Base-by-base conservation (phyloP, 495 filamentous ascomycete species). In the Podospora pseudoanserina region DNA sequence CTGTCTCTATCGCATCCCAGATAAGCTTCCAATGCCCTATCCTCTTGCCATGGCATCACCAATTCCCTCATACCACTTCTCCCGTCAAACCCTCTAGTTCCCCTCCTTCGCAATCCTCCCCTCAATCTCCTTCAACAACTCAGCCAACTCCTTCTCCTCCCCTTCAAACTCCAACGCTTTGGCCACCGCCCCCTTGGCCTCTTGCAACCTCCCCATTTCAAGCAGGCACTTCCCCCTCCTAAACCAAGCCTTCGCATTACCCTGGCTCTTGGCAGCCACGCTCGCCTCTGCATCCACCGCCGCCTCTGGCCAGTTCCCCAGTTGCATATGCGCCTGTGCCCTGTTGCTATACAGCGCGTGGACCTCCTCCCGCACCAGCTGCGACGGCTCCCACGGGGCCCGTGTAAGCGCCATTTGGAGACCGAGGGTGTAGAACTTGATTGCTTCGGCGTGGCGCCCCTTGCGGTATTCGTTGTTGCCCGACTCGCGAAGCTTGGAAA, bases 201-300 rank as follows among this genome's bases (percentile, higher is more conserved):
- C 95, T 68, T 90, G 88, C 77, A 90, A 81, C 76, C 94, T 78
- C 9, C 90, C 89, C 95, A 97, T 98, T 88, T 99, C 95, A 64
- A 88, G 78, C 75, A 97, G 81, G 78, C 89, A 93, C 81, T 86
- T 88, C 9, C 90, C 93, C 69, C 91, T 81, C 60, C 94, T 81
- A 89, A 92, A 97, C 91, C 93, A 97, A 2, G 90, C 94, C 88
- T 97, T 98, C 6, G 91, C 88, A 79, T 99, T 97, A 32, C 89
- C 92, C 57, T 86, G 82, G 64, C 87, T 83, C 87, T 96, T 97
- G 66, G 90, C 86, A 80, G 97, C 94, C n/a, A 97, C 90, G 73
- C 91, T 94, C 5, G 84, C 81, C 82, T 93, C 89, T n/a, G 91
- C 92, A 81, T 99, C 95, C 3, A 89, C 80, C 26, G 90, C 83